phyloP scores from a whole-genome alignment of 208 protist genomes.

The Trypanosoma cruzi region DNA sequence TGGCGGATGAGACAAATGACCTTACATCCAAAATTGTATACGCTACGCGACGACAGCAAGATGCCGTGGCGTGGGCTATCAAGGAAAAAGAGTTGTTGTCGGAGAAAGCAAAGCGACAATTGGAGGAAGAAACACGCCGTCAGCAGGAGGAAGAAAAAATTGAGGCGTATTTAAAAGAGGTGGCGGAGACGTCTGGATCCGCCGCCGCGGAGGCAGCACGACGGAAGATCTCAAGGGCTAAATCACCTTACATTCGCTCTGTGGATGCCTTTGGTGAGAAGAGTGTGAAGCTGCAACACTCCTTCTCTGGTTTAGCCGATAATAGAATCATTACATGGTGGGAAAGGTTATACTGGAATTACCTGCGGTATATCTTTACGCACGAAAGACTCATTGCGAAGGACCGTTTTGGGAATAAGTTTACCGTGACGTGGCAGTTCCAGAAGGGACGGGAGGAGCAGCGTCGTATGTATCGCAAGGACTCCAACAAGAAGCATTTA shows the following conservation, averaged over 20 bases:
- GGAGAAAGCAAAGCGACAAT: constrained; percentile 72
- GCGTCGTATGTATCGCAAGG: constrained; percentile 86
- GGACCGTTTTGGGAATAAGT: constrained; percentile 91
- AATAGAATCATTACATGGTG: constrained; percentile 89
- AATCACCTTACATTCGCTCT: constrained; percentile 71
- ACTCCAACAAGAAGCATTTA: constrained; percentile 83
- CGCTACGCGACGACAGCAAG: constrained; percentile 65
- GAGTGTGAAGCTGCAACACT: constrained; percentile 80
- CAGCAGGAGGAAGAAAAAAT: constrained; percentile 47
- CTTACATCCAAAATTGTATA: constrained; percentile 79
- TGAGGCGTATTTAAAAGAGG: constrained; percentile 55
- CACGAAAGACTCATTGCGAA: constrained; percentile 90
- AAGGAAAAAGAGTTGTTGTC: constrained; percentile 80
- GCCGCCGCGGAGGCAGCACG: constrained; percentile 58
- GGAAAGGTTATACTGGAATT: constrained; percentile 89
- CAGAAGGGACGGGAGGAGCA: constrained; percentile 85
- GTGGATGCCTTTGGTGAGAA: constrained; percentile 88
- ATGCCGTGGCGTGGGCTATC: constrained; percentile 70
- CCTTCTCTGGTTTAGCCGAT: constrained; percentile 83
- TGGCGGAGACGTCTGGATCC: constrained; percentile 45
- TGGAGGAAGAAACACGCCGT: constrained; percentile 50
- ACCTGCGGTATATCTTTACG: constrained; percentile 89
- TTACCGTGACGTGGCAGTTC: constrained; percentile 88
- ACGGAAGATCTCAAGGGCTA: constrained; percentile 42
- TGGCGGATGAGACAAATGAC: constrained; percentile 70